Conservation (phyloP, 2,329 filamentous ascomycete species). For the Thyridium curvatum region DNA sequence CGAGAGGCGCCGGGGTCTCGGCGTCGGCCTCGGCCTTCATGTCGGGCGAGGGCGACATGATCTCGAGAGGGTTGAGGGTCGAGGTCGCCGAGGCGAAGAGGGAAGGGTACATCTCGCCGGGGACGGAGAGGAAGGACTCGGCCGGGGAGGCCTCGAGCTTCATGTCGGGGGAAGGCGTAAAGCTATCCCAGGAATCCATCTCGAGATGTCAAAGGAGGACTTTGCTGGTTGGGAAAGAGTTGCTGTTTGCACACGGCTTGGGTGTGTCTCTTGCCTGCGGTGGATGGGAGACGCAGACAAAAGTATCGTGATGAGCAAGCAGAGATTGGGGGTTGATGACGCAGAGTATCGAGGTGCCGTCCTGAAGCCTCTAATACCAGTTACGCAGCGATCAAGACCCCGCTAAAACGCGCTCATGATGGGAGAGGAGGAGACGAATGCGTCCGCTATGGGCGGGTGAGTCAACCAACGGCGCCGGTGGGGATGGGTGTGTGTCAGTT, state of each 20-base stretch:
- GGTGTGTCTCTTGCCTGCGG: too few relatives aligned
- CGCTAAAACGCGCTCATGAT: slow-evolving; percentile 14
- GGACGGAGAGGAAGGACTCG: slow-evolving; percentile 47
- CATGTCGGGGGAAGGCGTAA: slow-evolving; percentile 33
- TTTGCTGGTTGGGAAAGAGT: too few relatives aligned
- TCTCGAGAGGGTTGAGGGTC: slow-evolving; percentile 39
- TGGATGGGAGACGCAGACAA: too few relatives aligned
- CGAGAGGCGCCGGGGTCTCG: slow-evolving; percentile 15
- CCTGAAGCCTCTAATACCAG: slow-evolving; percentile 29
- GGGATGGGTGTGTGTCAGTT: too few relatives aligned
- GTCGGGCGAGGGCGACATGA: slow-evolving; percentile 40
- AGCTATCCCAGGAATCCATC: slow-evolving; percentile 34
- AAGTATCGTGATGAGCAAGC: too few relatives aligned
- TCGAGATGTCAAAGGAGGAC: slow-evolving; percentile 4
- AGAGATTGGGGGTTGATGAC: too few relatives aligned
- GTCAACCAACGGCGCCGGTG: slow-evolving; percentile 6
- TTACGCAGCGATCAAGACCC: slow-evolving; percentile 13
- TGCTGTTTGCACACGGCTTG: too few relatives aligned
- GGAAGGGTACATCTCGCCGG: slow-evolving; percentile 41
- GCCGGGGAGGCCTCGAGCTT: slow-evolving; percentile 49
- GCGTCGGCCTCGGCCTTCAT: slow-evolving; percentile 23
- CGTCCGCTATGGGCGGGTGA: slow-evolving; percentile 11
- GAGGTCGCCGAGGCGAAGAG: slow-evolving; percentile 32
- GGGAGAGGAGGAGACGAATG: slow-evolving; percentile 16
- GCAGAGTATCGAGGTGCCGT: slow-evolving; percentile 25